phyloP scores from a whole-genome alignment of 148 eudicot species.

The Silene uniflora region DNA sequence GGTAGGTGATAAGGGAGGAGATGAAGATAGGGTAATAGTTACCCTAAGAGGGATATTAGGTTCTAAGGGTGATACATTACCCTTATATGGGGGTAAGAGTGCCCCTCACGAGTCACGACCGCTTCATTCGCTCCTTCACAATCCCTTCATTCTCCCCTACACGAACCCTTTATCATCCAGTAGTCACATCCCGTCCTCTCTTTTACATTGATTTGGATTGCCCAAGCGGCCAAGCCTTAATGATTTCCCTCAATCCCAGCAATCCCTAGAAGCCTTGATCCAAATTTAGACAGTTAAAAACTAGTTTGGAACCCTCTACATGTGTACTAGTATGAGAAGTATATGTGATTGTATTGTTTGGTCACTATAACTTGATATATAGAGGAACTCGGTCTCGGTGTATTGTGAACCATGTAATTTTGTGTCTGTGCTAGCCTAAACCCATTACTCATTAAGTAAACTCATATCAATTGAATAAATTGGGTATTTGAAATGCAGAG shows the following conservation, averaged over 20 bases:
- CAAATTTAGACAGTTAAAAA: background rate
- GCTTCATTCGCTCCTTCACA: background rate
- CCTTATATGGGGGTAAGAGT: background rate
- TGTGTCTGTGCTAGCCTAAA: background rate
- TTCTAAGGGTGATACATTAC: background rate
- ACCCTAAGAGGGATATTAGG: background rate
- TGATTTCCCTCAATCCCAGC: background rate
- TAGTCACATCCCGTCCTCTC: background rate
- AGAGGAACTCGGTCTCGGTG: background rate
- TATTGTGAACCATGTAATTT: background rate
- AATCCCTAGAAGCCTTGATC: background rate
- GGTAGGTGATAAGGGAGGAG: too few relatives aligned
- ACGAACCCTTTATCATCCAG: too few relatives aligned
- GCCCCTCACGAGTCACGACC: background rate
- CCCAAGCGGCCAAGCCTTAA: background rate
- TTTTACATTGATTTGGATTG: background rate
- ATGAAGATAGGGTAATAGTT: too few relatives aligned
- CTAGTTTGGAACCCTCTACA: background rate
- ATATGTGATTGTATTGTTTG: background rate
- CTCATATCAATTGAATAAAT: background rate
- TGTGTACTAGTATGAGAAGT: background rate
- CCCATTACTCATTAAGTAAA: background rate
- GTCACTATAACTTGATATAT: background rate
- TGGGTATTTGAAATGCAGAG: constrained; percentile 43
- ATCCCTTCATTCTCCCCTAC: background rate